Evolutionary conservation across 2,329 filamentous ascomycete species (phyloP).

Genomic region (Juglanconis oblonga): DNA sequence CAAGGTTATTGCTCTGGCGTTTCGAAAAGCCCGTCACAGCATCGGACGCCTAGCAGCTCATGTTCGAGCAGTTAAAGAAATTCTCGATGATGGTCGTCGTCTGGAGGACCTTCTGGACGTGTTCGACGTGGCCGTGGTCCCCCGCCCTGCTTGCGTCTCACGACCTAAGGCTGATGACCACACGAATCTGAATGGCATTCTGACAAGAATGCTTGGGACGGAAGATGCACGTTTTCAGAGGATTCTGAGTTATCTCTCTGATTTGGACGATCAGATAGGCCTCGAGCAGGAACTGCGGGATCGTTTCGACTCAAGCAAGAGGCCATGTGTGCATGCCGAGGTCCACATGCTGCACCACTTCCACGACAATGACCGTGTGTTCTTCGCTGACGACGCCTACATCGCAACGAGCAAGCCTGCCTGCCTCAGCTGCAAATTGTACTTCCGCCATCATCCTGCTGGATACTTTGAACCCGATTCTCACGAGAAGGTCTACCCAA

Average conservation of each 20-base stretch:
- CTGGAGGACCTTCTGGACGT: constrained; percentile 30
- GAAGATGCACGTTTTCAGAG: constrained; percentile 12
- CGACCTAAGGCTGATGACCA: constrained; percentile 26
- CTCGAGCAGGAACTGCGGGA: constrained; percentile 24
- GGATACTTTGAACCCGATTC: constrained; percentile 29
- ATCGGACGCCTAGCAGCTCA: constrained; percentile 45
- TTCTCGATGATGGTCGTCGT: constrained; percentile 32
- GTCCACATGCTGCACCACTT: constrained; percentile 47
- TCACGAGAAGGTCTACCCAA: constrained; percentile 38
- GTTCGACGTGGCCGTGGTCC: constrained; percentile 26
- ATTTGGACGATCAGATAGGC: constrained; percentile 27
- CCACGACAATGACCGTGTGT: constrained; percentile 28
- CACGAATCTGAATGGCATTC: constrained; percentile 29
- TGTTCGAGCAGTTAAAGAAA: constrained; percentile 33
- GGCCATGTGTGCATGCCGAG: constrained; percentile 41
- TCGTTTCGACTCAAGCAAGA: constrained; percentile 25
- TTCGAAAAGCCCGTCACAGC: constrained; percentile 34
- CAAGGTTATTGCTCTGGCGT: constrained; percentile 11
- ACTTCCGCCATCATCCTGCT: constrained; percentile 39
- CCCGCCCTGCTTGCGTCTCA: constrained; percentile 8
- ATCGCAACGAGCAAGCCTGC: constrained; percentile 51
- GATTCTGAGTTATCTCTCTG: constrained; percentile 18
- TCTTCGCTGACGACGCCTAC: constrained; percentile 38
- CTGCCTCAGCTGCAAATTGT: constrained; percentile 47
- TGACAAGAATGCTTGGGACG: constrained; percentile 29